Conservation (phyloP, 2,329 filamentous ascomycete species). For the Polychaeton citri region DNA sequence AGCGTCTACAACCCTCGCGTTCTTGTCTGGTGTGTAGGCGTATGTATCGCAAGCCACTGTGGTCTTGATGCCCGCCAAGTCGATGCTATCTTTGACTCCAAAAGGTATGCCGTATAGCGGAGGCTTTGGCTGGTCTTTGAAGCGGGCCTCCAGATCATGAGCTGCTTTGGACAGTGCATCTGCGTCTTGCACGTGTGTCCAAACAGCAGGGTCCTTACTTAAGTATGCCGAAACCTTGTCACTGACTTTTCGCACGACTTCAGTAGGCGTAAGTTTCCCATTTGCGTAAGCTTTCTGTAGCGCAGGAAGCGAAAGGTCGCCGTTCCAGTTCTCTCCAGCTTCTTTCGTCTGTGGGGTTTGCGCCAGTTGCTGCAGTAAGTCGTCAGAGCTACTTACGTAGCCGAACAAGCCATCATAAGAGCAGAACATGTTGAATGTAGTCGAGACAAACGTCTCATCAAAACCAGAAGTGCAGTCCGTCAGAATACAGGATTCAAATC, state of each 20-base stretch:
- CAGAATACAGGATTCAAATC: constrained; percentile 45
- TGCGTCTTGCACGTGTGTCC: constrained; percentile 33
- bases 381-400: constrained; percentile 29
- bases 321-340: constrained; percentile 21
- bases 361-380: constrained; percentile 25
- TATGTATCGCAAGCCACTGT: constrained; percentile 40
- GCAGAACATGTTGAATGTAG: constrained; percentile 37
- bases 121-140: constrained; percentile 27
- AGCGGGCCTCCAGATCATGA: constrained; percentile 27
- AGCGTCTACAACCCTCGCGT: constrained; percentile 38
- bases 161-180: constrained; percentile 29
- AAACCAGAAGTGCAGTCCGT: constrained; percentile 38
- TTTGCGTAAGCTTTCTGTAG: constrained; percentile 31
- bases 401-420: constrained; percentile 41
- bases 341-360: constrained; percentile 25
- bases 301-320: constrained; percentile 29
- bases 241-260: constrained; percentile 31
- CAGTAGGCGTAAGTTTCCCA: constrained; percentile 29
- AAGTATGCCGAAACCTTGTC: constrained; percentile 37
- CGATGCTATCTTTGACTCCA: constrained; percentile 44
- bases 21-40: constrained; percentile 32
- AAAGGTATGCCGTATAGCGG: constrained; percentile 45
- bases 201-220: constrained; percentile 35
- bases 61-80: constrained; percentile 37
- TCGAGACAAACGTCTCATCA: constrained; percentile 31